Evolutionary conservation across 805 yeast species (phyloP).

Genomic region (Kazachstania africana): DNA sequence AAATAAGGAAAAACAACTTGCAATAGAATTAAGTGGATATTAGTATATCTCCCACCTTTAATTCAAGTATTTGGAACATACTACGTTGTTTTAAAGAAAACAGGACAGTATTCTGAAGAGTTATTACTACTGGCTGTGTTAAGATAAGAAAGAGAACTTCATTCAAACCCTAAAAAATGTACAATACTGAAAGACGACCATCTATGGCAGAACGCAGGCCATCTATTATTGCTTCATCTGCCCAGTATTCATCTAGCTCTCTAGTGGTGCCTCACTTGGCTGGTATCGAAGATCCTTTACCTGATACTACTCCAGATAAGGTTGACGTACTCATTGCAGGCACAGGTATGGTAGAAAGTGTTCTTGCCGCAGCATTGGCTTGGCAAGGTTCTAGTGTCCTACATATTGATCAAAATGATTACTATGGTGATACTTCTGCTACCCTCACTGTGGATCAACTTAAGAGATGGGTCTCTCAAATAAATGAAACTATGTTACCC

Average conservation of each 20-base stretch:
- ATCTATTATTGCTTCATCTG: slow-evolving; percentile 28
- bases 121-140: no score
- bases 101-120: no score
- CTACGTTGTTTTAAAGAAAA: no score
- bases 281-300: slow-evolving; percentile 66
- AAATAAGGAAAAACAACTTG: no score
- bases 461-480: slow-evolving; percentile 68
- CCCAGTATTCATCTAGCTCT: slow-evolving; percentile 10
- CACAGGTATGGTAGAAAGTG: slow-evolving; percentile 81
- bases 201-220: slow-evolving; percentile 62
- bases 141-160: background rate
- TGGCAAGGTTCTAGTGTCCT: slow-evolving; percentile 98
- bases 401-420: slow-evolving; percentile 74
- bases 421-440: slow-evolving; percentile 84
- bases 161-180: slow-evolving; percentile 10
- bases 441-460: slow-evolving; percentile 80
- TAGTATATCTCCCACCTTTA: no score
- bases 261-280: slow-evolving; percentile 55
- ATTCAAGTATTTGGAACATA: no score
- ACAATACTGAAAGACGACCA: slow-evolving; percentile 37
- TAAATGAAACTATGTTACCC: slow-evolving; percentile 33
- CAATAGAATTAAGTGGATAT: no score
- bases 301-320: slow-evolving; percentile 46
- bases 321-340: slow-evolving; percentile 89
- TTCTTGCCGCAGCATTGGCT: slow-evolving; percentile 84